Base-by-base conservation (phyloP, 1,139 yeast genomes). In the Candida neerlandica region DNA sequence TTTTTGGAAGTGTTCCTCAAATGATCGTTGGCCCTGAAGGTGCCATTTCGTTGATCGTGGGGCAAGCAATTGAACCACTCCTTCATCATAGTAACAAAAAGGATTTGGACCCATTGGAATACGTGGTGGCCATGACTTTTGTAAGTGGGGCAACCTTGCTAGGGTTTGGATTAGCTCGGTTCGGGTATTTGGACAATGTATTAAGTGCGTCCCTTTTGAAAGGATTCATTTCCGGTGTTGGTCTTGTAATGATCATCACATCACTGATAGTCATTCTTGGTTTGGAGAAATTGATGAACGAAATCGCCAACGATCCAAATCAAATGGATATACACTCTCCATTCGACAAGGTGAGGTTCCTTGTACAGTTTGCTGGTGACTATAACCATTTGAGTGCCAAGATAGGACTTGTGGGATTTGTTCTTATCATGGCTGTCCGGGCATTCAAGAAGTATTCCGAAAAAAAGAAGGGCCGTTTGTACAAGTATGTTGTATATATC, bases 11-110 rank as follows among this genome's bases (percentile, higher is more conserved):
- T 21, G 97, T 91, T 1, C 98, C 98, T 0, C 96, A 88, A 61
- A 89, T 94, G 96, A 87, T 92, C 48, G 96, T 92, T 6, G 98
- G 98, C 0, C 99, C 99, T 0, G 99, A 94, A 63, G 95, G 94
- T 7, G 96, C 98, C 1, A 87, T 92, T 27, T 88, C 96, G 1
- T 75, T 94, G 63, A 86, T 94, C 40, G 89, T 94, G 2, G 98
- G 98, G 2, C 96, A 90, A 63, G 91, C 95, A 0, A 86, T 91
- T n/a, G 90, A 88, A 54, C 84, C 87, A 11, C 63, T 78, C 2
- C 58, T 82, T 37, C 84, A 80, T 49, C 89, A 85, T 59, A 66
- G 77, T 45, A 64, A 68, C 40, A 62, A 70, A 14, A 63, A 67
- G 40, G 65, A 72, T 12, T 55, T 82, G 15, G 80, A 80, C 50